These are phyloP conservation scores for Drechmeria coniospora DNA, from an alignment of 2,329 filamentous ascomycete species.

Conservation along the genomic window DNA sequence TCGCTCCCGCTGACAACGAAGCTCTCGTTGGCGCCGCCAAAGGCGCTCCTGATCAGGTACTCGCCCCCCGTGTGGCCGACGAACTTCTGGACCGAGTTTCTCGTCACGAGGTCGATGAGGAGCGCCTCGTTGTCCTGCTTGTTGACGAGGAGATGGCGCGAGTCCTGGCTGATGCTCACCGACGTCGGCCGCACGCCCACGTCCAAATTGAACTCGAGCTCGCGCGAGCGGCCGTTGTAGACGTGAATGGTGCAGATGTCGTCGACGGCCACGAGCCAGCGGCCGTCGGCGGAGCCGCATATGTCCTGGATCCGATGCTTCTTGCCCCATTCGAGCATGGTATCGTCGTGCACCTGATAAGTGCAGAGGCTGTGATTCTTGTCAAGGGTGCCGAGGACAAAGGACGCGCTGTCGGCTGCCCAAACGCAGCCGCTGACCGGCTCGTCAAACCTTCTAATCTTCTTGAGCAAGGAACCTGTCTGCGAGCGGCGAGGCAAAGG, in stretches of 20 bases:
- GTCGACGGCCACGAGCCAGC: slow-evolving; percentile 65
- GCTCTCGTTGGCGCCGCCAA: slow-evolving; percentile 82
- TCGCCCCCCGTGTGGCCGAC: slow-evolving; percentile 59
- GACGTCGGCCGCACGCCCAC: slow-evolving; percentile 55
- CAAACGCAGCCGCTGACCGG: slow-evolving; percentile 85
- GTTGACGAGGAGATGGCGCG: slow-evolving; percentile 68
- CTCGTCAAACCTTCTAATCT: slow-evolving; percentile 58
- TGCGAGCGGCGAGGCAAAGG: slow-evolving; percentile 19
- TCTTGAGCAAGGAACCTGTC: slow-evolving; percentile 48
- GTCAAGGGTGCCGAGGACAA: slow-evolving; percentile 68
- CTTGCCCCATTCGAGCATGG: slow-evolving; percentile 49
- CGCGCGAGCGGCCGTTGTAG: slow-evolving; percentile 62
- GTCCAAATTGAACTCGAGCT: slow-evolving; percentile 60
- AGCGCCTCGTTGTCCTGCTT: slow-evolving; percentile 62
- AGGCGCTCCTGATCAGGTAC: slow-evolving; percentile 66
- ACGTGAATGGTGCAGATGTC: slow-evolving; percentile 57
- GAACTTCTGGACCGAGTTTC: slow-evolving; percentile 58
- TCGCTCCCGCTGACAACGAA: slow-evolving; percentile 89
- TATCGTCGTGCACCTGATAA: slow-evolving; percentile 50
- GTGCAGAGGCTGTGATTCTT: slow-evolving; percentile 50
- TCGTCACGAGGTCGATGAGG: slow-evolving; percentile 61
- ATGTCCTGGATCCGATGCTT: slow-evolving; percentile 70
- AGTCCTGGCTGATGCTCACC: slow-evolving; percentile 67
- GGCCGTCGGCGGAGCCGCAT: slow-evolving; percentile 67
- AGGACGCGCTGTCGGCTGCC: slow-evolving; percentile 60